Percentiles rank a stretch among this genome's conserved stretches.
phyloP scores from a whole-genome alignment of 2,329 filamentous ascomycete species.

The Paecilomyces variotii region DNA sequence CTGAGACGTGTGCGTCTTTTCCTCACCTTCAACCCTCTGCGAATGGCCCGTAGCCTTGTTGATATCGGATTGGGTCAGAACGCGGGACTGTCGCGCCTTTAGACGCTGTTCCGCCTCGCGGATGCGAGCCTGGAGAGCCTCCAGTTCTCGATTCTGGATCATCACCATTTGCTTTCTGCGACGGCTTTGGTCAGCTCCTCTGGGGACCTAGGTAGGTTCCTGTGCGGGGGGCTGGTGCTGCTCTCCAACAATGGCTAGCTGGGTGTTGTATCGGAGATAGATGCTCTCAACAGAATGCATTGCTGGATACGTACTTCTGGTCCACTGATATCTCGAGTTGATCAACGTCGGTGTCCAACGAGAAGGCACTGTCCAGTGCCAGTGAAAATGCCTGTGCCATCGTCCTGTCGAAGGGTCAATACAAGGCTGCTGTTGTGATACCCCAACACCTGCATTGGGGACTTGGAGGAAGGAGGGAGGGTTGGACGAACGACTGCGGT shows the following conservation, averaged over 20 bases:
- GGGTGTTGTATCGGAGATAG: conserved; percentile 8
- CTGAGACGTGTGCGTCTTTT: conserved; percentile 7
- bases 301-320: conserved; percentile 58
- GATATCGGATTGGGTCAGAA: conserved; percentile 6
- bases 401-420: conserved; percentile 50
- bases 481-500: conserved; percentile 68
- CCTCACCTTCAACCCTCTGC: conserved; percentile 10
- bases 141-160: conserved; percentile 68
- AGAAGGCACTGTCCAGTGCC: conserved; percentile 82
- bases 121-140: conserved; percentile 75
- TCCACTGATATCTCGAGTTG: conserved; percentile 67
- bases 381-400: conserved; percentile 80
- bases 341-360: conserved; percentile 69
- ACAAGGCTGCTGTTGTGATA: conserved; percentile 5
- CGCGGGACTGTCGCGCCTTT: conserved; percentile 24
- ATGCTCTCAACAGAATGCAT: neutral
- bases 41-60: conserved; percentile 9
- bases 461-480: conserved; percentile 3
- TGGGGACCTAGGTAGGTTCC: conserved; percentile 1
- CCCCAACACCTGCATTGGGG: neutral
- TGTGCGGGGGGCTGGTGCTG: neutral
- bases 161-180: conserved; percentile 70
- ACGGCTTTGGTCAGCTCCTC: conserved; percentile 1
- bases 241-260: neutral
- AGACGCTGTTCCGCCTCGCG: conserved; percentile 78